Conservation (phyloP, 2,329 filamentous ascomycete species). For the Alternaria sp. region DNA sequence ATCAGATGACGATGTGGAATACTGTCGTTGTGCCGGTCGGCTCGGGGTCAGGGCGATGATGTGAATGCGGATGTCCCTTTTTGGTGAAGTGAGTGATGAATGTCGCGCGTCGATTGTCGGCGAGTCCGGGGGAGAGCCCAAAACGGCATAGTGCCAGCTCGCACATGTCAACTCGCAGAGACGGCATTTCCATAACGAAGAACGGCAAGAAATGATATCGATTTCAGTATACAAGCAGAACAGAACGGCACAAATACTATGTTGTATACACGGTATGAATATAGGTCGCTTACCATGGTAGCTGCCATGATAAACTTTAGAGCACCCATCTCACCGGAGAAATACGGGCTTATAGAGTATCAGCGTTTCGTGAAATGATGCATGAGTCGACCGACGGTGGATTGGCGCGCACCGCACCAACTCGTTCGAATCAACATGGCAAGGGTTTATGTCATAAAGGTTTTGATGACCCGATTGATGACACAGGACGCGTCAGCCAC, state of each 20-base stretch:
- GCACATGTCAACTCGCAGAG: constrained; percentile 3
- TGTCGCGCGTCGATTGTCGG: constrained; percentile 13
- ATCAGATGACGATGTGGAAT: constrained; percentile 5
- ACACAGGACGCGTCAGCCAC: constrained; percentile 3
- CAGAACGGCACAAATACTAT: not conserved
- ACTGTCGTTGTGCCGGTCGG: constrained; percentile 8
- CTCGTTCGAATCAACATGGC: not conserved
- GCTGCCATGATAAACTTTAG: not conserved
- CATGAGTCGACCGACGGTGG: not conserved
- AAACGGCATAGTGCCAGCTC: constrained; percentile 4
- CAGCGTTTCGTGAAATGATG: not conserved
- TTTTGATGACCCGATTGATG: constrained; percentile 3
- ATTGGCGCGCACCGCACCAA: not conserved
- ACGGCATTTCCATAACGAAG: not conserved
- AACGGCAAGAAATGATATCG: not conserved
- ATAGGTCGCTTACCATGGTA: not conserved
- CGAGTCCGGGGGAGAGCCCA: constrained; percentile 13
- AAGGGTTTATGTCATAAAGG: not conserved
- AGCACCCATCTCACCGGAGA: not conserved
- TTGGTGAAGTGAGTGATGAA: constrained; percentile 11
- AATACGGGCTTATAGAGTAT: not conserved
- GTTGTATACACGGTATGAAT: not conserved
- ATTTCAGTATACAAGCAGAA: not conserved
- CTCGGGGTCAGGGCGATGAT: constrained; percentile 13
- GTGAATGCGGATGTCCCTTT: constrained; percentile 12